A percentile compares a stretch with the other conserved stretches of the same genome.
These are phyloP conservation scores for Astrothelium macrocarpum DNA, from an alignment of 495 filamentous ascomycete genomes.

Conservation along the genomic window DNA sequence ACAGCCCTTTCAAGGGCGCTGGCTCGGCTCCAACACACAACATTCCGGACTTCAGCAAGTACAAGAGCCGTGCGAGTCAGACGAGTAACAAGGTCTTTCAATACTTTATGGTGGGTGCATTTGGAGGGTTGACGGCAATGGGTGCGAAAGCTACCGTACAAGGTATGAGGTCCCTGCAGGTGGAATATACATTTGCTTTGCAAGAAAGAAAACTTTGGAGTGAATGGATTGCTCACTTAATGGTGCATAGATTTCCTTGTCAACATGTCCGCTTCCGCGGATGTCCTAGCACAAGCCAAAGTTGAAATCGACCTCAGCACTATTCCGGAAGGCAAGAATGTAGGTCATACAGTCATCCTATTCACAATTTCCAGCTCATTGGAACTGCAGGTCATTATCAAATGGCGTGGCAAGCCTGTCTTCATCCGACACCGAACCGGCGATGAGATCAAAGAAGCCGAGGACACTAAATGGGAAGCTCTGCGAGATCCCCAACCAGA, in stretches of 20 bases:
- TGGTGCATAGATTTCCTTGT: conserved; percentile 80
- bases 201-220: not conserved
- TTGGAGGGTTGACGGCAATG: conserved; percentile 81
- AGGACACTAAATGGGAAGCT: conserved; percentile 50
- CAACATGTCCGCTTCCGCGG: conserved; percentile 99
- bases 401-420: conserved; percentile 99
- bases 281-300: conserved; percentile 98
- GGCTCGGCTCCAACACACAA: conserved; percentile 42
- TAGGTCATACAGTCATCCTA: conserved; percentile 37
- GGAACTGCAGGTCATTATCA: conserved; percentile 76
- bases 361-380: not conserved
- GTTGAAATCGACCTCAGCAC: conserved; percentile 87
- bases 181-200: conserved; percentile 8
- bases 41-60: conserved; percentile 85
- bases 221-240: not conserved
- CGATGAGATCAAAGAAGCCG: conserved; percentile 50
- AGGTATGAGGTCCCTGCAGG: conserved; percentile 51
- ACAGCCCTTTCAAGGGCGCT: conserved; percentile 43
- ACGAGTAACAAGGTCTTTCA: conserved; percentile 74
- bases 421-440: conserved; percentile 98
- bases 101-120: conserved; percentile 97
- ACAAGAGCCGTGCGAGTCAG: conserved; percentile 55
- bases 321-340: conserved; percentile 99
- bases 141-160: conserved; percentile 95
- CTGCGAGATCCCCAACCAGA: conserved; percentile 89